A percentile compares a stretch with the other conserved stretches of the same genome.
phyloP scores from a whole-genome alignment of 2,329 filamentous ascomycete genomes.

The Penicillium italicum region DNA sequence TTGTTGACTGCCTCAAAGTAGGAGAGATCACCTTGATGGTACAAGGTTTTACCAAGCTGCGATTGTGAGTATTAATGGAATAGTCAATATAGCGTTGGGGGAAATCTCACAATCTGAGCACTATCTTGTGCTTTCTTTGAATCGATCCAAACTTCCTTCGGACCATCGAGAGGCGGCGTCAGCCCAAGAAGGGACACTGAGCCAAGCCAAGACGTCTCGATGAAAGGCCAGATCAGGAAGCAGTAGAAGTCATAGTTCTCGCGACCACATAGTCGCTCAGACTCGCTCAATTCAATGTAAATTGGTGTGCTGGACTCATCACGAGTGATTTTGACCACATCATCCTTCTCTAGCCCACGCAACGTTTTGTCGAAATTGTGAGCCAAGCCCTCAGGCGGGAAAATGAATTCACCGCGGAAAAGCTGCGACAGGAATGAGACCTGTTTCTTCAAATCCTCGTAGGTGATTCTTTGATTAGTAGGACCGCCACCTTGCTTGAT shows the following conservation, averaged over 20 bases:
- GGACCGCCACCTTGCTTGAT: slow-evolving; percentile 90
- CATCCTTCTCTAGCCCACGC: slow-evolving; percentile 69
- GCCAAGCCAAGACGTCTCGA: slow-evolving; percentile 90
- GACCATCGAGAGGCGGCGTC: slow-evolving; percentile 61
- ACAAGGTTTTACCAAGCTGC: slow-evolving; percentile 88
- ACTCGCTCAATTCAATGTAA: slow-evolving; percentile 69
- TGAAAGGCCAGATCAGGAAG: slow-evolving; percentile 97
- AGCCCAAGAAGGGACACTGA: slow-evolving; percentile 84
- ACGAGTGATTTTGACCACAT: slow-evolving; percentile 67
- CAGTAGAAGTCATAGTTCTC: slow-evolving; percentile 99
- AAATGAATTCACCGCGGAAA: slow-evolving; percentile 96
- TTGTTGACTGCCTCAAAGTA: slow-evolving; percentile 99
- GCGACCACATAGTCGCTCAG: slow-evolving; percentile 72
- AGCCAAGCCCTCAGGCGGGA: slow-evolving; percentile 77
- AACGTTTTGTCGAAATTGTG: slow-evolving; percentile 79
- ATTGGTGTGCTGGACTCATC: slow-evolving; percentile 54
- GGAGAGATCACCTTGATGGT: slow-evolving; percentile 92
- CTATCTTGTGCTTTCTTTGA: slow-evolving; percentile 72
- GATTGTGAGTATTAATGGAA: slow-evolving; percentile 15
- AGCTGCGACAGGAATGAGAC: slow-evolving; percentile 88
- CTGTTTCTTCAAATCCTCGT: slow-evolving; percentile 69
- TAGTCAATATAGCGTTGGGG: neutral
- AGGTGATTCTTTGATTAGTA: slow-evolving; percentile 72
- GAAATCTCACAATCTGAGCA: slow-evolving; percentile 66
- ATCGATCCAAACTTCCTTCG: slow-evolving; percentile 74